Conservation (phyloP, 1,284 basidiomycete species). For the Malassezia sp. region DNA sequence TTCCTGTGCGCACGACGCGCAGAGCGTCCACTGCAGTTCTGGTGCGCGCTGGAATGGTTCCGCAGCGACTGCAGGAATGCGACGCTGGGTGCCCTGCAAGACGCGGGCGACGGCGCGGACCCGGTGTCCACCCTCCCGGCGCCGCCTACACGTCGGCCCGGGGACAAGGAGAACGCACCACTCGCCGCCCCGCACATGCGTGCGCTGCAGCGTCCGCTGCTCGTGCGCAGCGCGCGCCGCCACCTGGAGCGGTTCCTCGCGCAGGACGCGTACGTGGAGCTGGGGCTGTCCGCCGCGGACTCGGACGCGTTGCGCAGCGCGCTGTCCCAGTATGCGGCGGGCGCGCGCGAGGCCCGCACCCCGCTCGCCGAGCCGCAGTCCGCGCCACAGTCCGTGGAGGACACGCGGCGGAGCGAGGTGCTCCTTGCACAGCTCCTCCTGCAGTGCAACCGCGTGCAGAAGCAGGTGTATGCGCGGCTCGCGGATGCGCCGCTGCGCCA, state of each 20-base stretch:
- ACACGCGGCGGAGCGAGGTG: slow-evolving; percentile 19
- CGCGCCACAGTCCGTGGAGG: slow-evolving; percentile 8
- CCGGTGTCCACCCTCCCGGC: neutral
- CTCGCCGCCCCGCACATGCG: neutral
- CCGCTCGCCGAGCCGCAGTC: too few species aligned
- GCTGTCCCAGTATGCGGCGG: too few species aligned
- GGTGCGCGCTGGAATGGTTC: slow-evolving; percentile 16
- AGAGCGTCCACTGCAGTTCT: neutral
- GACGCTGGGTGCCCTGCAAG: neutral
- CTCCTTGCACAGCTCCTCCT: slow-evolving; percentile 22
- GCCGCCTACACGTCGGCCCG: neutral
- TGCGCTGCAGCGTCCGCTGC: neutral
- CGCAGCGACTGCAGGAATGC: slow-evolving; percentile 13
- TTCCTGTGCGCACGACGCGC: slow-evolving; percentile 1
- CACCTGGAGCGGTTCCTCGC: slow-evolving; percentile 3
- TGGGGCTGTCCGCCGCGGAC: too few species aligned
- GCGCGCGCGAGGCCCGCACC: neutral
- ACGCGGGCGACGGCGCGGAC: neutral
- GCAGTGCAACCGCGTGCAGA: slow-evolving; percentile 7
- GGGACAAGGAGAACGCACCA: neutral
- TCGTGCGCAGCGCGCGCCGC: neutral
- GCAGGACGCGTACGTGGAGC: neutral
- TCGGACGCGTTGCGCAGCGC: too few species aligned
- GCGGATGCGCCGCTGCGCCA: neutral
- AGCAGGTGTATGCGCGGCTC: slow-evolving; percentile 2